Percentiles rank a stretch among this genome's conserved stretches.
Conservation (phyloP, 441 rosid species). For the Mallotus repandus region DNA sequence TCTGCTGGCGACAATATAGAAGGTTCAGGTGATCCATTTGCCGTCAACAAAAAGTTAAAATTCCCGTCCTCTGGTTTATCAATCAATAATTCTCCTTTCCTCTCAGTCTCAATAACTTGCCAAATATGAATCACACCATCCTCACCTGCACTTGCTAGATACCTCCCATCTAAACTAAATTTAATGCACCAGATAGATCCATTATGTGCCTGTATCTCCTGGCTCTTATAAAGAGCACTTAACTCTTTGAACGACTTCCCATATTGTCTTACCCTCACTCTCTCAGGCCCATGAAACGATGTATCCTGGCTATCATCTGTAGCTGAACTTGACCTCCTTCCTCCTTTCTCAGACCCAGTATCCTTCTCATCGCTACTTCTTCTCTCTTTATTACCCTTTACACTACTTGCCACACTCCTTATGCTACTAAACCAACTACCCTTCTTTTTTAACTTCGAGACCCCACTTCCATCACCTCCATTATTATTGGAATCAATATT, state of each 20-base stretch:
- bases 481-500: constrained; percentile 39
- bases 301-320: constrained; percentile 96
- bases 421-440: constrained; percentile 81
- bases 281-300: constrained; percentile 70
- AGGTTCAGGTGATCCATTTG: constrained; percentile 59
- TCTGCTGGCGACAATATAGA: constrained; percentile 55
- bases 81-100: constrained; percentile 62
- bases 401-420: constrained; percentile 67
- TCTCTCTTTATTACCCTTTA: constrained; percentile 73
- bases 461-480: constrained; percentile 35
- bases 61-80: constrained; percentile 74
- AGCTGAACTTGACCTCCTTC: constrained; percentile 93
- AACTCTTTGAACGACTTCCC: constrained; percentile 72
- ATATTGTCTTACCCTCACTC: constrained; percentile 56
- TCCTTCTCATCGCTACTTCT: constrained; percentile 91
- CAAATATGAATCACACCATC: constrained; percentile 78
- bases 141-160: constrained; percentile 89
- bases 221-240: constrained; percentile 63
- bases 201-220: constrained; percentile 72
- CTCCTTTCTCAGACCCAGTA: constrained; percentile 89
- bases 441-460: constrained; percentile 59
- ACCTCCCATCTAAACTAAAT: constrained; percentile 79
- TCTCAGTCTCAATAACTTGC: constrained; percentile 66
- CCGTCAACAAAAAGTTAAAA: constrained; percentile 43
- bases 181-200: constrained; percentile 85